Base-by-base conservation (phyloP, 495 filamentous ascomycete species). In the Tricharina praecox region DNA sequence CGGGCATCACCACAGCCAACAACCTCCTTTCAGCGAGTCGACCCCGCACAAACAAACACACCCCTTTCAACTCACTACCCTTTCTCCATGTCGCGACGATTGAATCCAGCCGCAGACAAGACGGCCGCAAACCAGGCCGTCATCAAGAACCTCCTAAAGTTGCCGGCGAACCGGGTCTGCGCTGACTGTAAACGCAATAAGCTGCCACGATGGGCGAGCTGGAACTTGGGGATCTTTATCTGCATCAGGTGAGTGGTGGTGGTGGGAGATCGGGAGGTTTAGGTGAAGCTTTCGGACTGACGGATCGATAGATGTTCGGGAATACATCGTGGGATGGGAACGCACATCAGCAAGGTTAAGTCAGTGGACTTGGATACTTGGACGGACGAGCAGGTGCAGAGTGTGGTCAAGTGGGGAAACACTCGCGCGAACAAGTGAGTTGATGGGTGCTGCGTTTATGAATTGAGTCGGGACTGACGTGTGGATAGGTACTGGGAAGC, bases 101-200 rank as follows among this genome's bases (percentile, higher is more conserved):
- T 70, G 20, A 82, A 82, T 61, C 74, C 79, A 47, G 77, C 74
- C 50, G 80, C 83, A 47, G 81, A 86, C 62, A 79, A 84, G 64
- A 82, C 82, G 61, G 84, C 84, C 47, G 81, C 85, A 61, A 95
- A 96, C 66, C 77, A 81, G 63, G 72, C 78, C 61, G 85, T 82
- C 10, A 86, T 97, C 64, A 96, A 96, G 68, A 81, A 67, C 54
- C 72, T 97, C 49, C 65, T 94, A 66, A 96, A 96, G 67, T 69
- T 96, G 50, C 87, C 94, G 57, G 64, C 72, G 48, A 97, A 97
- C 68, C 96, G 95, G 68, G 77, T 77, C 60, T 97, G 90, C 72
- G 90, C 90, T 32, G 90, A 97, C 61, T 97, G 90, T 73, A 97
- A 97, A 70, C 76, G 83, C 62, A 96, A 95, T 65, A 96, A 96